Evolutionary conservation across 768 basidiomycete species (phyloP), one percentile per base, ranked within the genome.

Genomic region (Pholiota conissans): DNA sequence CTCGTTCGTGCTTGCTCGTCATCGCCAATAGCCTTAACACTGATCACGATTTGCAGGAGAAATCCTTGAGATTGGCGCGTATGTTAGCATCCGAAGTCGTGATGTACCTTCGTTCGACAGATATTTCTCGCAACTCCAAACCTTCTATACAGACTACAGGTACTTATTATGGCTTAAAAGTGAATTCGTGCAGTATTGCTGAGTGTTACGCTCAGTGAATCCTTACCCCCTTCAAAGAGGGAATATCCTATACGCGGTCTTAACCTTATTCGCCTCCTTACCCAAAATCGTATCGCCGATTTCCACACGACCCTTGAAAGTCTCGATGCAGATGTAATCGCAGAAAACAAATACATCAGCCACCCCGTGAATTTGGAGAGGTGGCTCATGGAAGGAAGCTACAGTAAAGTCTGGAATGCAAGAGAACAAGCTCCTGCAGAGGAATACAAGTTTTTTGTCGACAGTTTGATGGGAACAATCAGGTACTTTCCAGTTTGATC

Each of bases 361-460:
- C 93, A 94, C 69, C 91, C 93, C 11, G 89, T 95, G 56, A 91
- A 95, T 70, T 84, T 95, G 59, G 96, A 99, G 71, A 82, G 91
- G 49, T 98, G 95, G 92, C 82, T 98, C 45, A 99, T 99, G 96
- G 96, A 98, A 71, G 96, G 96, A 35, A 91, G 90, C 66, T 99
- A 98, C 72, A 93, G 92, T 74, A 96, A 96, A 71, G 96, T 98
- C 10, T 99, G 95, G 92, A 87, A 91, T 66, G 95, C 95, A 34
- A 84, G 95, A 62, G 91, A 91, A 62, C 88, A 94, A 65, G 92
- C 95, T 1, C 94, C 95, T 1, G 85, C 91, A 34, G 92, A 94
- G 61, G 96, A 98, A 69, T 97, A 97, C 79, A 92, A 90, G 63
- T 91, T 91, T 77, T 93, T 98, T 65, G 85, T 97, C 9, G 91